phyloP scores from a whole-genome alignment of 257 asterid genomes.

The Solanum microdontum region DNA sequence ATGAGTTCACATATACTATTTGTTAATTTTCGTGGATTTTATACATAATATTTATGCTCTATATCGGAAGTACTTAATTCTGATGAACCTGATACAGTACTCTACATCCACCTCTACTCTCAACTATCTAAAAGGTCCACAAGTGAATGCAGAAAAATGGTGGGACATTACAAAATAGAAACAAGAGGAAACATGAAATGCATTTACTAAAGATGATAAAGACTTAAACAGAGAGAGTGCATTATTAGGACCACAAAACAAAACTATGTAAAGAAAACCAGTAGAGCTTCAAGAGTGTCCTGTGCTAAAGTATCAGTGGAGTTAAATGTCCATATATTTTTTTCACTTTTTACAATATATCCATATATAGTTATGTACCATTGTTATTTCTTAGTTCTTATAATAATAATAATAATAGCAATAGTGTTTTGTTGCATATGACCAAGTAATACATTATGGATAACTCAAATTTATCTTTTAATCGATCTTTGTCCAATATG shows the following conservation, averaged over 20 bases:
- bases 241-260: neutral
- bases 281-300: neutral
- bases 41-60: neutral
- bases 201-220: neutral
- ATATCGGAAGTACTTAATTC: neutral
- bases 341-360: neutral
- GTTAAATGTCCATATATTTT: neutral
- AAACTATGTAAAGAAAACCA: neutral
- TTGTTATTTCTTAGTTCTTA: neutral
- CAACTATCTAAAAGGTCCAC: neutral
- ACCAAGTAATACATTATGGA: neutral
- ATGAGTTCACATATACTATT: neutral
- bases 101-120: neutral
- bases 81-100: neutral
- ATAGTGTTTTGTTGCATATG: neutral
- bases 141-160: neutral
- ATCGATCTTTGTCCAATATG: neutral
- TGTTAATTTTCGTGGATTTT: neutral
- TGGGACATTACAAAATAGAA: constrained; percentile 5
- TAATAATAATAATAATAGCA: neutral
- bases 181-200: neutral
- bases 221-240: neutral
- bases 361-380: neutral
- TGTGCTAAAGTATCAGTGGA: neutral
- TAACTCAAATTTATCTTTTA: neutral